Percentiles rank a stretch among this genome's conserved stretches.
Conservation (phyloP, 2,329 filamentous ascomycete genomes). For the Scedosporium minutisporum region DNA sequence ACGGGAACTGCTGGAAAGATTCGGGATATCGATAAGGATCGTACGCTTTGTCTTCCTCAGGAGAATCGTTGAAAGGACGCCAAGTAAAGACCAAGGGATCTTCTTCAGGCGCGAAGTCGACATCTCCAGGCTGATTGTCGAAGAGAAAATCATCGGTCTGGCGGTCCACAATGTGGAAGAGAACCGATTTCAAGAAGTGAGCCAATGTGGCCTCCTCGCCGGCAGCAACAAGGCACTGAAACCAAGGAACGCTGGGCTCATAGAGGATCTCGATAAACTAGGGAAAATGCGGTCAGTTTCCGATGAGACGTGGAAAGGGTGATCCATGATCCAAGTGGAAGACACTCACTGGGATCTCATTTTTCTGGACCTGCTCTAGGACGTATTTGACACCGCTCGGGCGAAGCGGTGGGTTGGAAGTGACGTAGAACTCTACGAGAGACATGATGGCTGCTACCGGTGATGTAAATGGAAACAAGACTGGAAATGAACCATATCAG, state of each 20-base stretch:
- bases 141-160: conserved; percentile 9
- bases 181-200: conserved; percentile 11
- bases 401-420: conserved; percentile 24
- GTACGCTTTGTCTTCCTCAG: conserved; percentile 7
- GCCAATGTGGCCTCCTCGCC: conserved; percentile 11
- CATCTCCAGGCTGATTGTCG: neutral
- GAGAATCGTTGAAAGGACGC: neutral
- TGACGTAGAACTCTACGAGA: conserved; percentile 22
- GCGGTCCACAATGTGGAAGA: conserved; percentile 13
- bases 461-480: neutral
- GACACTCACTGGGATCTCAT: conserved; percentile 10
- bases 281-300: neutral
- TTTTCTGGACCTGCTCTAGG: conserved; percentile 10
- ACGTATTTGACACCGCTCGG: conserved; percentile 19
- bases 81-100: neutral
- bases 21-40: conserved; percentile 15
- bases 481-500: neutral
- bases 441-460: neutral
- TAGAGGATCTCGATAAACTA: conserved; percentile 22
- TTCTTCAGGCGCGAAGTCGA: neutral
- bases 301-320: conserved; percentile 10
- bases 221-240: conserved; percentile 19
- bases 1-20: conserved; percentile 8
- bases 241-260: conserved; percentile 24
- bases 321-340: neutral